Evolutionary conservation across 106 monocot genomes (phyloP), one percentile per base, ranked within the genome.

Genomic region (Narthecium ossifragum): DNA sequence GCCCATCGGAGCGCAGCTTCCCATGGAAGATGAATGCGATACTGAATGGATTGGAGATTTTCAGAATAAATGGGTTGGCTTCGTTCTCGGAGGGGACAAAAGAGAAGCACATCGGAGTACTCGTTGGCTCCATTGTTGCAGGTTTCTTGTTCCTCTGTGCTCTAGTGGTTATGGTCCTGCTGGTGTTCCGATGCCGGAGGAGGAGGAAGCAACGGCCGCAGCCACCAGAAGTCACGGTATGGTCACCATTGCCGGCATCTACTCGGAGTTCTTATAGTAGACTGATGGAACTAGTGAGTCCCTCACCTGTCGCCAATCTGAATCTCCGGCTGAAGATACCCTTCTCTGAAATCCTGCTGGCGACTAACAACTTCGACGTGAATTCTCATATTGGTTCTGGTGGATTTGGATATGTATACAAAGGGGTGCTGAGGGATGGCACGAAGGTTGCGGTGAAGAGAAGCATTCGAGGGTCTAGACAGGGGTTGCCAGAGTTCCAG

Each of bases 391-490:
- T 82, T 24, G 86, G 86, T n/a, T 11, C 51, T 11, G 82, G 86
- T 5, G 82, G 86, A 17, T 87, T 87, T 39, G 82, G 82, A 0
- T 78, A 73, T 36, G 86, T 87, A 12, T 87, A 79, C 72, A 75
- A 47, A 26, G 86, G 86, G 8, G 69, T 79, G 5, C 60, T 87
- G 0, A 34, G 24, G 10, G 78, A 79, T 40, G 82, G 82, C 61
- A 78, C 78, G 1, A 54, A 45, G n/a, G 75, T 87, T 20, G 82
- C 86, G 6, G 68, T 87, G 26, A 87, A 87, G 56, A 61, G 82
- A 26, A 61, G 61, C 46, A 52, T 45, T 38, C 70, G 45, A 2
- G 74, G 69, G 8, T 72, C 67, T 0, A 25, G 28, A 26, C 86
- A 87, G 48, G 82, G 86, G 12, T 66, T 57, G 51, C 86, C 78